Percentiles rank a stretch among this genome's conserved stretches.
These are phyloP conservation scores for Penicillium arizonense DNA, from an alignment of 495 filamentous ascomycete species.

Conservation along the genomic window DNA sequence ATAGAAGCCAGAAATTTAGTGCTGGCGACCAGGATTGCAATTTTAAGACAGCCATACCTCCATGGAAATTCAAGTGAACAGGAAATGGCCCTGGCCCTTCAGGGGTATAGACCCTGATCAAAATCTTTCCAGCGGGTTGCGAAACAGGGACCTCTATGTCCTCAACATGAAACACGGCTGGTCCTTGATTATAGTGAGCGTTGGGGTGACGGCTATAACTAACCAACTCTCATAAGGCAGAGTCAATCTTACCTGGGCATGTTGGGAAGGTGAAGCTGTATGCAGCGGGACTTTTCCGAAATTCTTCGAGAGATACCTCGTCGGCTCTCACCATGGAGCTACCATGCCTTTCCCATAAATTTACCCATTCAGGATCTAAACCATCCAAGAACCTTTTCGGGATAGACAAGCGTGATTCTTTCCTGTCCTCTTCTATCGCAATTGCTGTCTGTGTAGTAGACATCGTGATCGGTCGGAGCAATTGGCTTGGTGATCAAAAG, in stretches of 20 bases:
- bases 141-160: slow-evolving; percentile 31
- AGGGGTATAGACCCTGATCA: slow-evolving; percentile 35
- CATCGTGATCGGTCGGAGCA: neutral
- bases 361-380: slow-evolving; percentile 18
- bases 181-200: slow-evolving; percentile 4
- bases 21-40: neutral
- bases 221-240: neutral
- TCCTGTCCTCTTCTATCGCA: neutral
- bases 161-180: slow-evolving; percentile 30
- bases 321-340: slow-evolving; percentile 17
- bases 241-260: slow-evolving; percentile 26
- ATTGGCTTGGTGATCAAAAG: neutral
- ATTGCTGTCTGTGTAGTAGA: neutral
- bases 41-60: neutral
- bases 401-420: slow-evolving; percentile 3
- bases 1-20: neutral
- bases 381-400: slow-evolving; percentile 13
- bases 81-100: slow-evolving; percentile 39
- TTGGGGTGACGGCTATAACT: neutral
- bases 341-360: slow-evolving; percentile 17
- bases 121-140: slow-evolving; percentile 32
- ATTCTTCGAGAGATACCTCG: slow-evolving; percentile 28
- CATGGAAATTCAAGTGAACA: slow-evolving; percentile 46
- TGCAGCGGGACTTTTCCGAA: slow-evolving; percentile 32
- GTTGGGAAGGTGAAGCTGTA: slow-evolving; percentile 33